Base-by-base conservation (phyloP, 2,329 filamentous ascomycete species). In the Knoxdaviesia proteae region DNA sequence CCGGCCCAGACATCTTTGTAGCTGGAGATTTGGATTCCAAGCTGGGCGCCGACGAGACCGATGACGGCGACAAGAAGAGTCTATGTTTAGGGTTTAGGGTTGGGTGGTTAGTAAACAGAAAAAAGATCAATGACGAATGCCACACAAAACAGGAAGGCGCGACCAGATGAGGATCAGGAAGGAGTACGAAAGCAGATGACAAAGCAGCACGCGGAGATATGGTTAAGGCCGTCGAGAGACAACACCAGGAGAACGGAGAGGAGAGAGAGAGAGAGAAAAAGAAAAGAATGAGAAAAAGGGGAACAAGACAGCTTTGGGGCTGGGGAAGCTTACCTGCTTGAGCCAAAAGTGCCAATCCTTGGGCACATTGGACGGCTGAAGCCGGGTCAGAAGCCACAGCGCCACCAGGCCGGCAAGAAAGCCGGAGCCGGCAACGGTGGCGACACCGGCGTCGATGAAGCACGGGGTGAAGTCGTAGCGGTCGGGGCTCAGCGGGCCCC, bases 401-500 rank as follows among this genome's bases (percentile, higher is more conserved):
- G 93, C 62, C 32, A 88, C 84, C 39, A 77, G 68, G 6, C 76
- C 68, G 45, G 90, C 90, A 48, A 79, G 69, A 30, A 94, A 44
- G 10, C 88, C 87, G 62, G 80, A 92, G 9, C 68, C 68, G 6
- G 84, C 83, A 32, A 94, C 82, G 2, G 69, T 62, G 34, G 81
- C 74, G 46, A 96, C 74, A 74, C 84, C 87, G 29, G 93, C 74
- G 57, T 98, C 92, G 53, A 96, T 77, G 56, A 98, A 98, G 65
- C 90, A 98, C 36, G 90, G 88, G 10, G 90, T 96, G 54, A 98
- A 86, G 62, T 98, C 90, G 60, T 84, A 94, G 58, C 88, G 72
- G 50, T 77, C 68, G 34, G 78, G 77, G 60, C 86, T 94, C 56
- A 98, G 57, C 29, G 90, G 90, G 1, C 92, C 92, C 90, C 90